These are phyloP conservation scores for Claviceps africana DNA, from an alignment of 2,329 filamentous ascomycete genomes.

Conservation along the genomic window DNA sequence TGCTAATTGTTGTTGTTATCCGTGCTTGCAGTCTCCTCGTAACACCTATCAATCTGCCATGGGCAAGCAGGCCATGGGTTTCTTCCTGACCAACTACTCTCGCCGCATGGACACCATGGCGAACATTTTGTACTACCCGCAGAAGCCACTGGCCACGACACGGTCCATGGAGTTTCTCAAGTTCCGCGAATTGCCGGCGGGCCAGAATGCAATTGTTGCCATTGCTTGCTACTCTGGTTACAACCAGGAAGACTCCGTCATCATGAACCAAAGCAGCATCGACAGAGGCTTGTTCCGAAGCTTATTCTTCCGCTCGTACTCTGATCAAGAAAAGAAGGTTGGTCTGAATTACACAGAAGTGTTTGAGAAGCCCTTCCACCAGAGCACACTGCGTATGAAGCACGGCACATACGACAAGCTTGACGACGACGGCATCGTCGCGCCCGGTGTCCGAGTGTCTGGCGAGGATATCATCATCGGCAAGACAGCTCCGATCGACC, in stretches of 20 bases:
- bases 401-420: constrained; percentile 95
- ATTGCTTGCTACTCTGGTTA: constrained; percentile 97
- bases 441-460: constrained; percentile 84
- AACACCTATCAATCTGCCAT: constrained; percentile 99
- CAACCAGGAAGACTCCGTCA: constrained; percentile 99
- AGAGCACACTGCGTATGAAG: constrained; percentile 82
- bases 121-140: constrained; percentile 96
- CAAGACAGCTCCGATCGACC: constrained; percentile 89
- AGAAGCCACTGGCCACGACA: constrained; percentile 92
- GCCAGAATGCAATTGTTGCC: constrained; percentile 95
- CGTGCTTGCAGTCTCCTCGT: constrained; percentile 61
- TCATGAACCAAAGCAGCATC: constrained; percentile 99
- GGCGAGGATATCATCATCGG: constrained; percentile 99
- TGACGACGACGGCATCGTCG: constrained; percentile 89
- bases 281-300: constrained; percentile 94
- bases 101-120: constrained; percentile 99
- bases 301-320: constrained; percentile 95
- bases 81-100: constrained; percentile 93
- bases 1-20: constrained; percentile 17
- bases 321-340: constrained; percentile 90
- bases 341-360: constrained; percentile 85
- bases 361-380: constrained; percentile 87
- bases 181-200: constrained; percentile 91
- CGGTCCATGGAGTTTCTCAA: constrained; percentile 98
- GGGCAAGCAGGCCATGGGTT: constrained; percentile 99